Evolutionary conservation across 2,329 filamentous ascomycete genomes (phyloP), one percentile per base, ranked within the genome.

Genomic region (Calonectria leucothoes): DNA sequence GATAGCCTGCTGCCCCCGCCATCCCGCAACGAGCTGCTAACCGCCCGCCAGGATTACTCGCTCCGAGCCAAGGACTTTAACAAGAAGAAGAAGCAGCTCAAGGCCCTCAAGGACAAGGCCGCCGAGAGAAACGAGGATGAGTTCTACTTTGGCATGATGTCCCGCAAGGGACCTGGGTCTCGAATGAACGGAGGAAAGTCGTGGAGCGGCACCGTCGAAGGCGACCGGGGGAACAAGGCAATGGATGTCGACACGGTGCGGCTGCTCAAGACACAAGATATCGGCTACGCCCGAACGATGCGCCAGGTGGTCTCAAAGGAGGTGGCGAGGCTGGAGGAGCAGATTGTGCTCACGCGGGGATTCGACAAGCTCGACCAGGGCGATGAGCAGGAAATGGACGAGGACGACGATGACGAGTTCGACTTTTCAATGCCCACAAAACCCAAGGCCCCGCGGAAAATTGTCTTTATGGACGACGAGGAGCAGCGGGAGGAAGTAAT

Each of bases 141-240:
- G 81, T 94, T 94, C 84, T 93, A 93, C 86, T 93, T 91, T 80
- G 91, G 91, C 75, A 94, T 94, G 92, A 86, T 93, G 80, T 90
- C 89, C 77, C 90, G 90, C 74, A 87, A 87, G 70, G 91, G 91
- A 12, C 89, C 91, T 6, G 87, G 89, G 7, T 87, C 87, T 8
- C 83, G 83, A 23, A 80, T 90, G 48, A 85, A 88, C 76, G 85
- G 82, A 76, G 91, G 86, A 69, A 89, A 87, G 80, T 83, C 82
- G 52, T 91, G 89, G 85, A 88, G 84, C 2, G 91, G 91, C 39
- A 90, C 87, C 0, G 87, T 92, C 0, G 85, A 88, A 71, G 91
- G 89, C 63, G 89, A 92, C 80, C 86, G 91, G 64, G 90, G 91
- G 17, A 91, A 91, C 79, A 85, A 85, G 73, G 85, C 86, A 4